These are phyloP conservation scores for Cercophora sp. DNA, from an alignment of 495 filamentous ascomycete genomes.

Conservation along the genomic window DNA sequence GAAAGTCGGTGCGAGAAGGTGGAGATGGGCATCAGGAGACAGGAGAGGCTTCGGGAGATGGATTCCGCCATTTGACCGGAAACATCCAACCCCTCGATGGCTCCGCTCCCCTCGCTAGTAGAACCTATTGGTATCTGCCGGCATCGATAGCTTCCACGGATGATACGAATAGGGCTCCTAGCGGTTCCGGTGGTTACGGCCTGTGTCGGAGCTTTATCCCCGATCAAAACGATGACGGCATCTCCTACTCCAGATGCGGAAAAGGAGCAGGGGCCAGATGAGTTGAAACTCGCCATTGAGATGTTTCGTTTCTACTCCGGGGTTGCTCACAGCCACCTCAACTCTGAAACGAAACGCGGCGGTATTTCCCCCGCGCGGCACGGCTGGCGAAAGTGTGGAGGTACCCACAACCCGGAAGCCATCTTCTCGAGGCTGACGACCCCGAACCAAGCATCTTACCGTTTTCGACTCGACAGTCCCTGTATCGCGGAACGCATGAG, in stretches of 20 bases:
- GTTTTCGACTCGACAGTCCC: background rate
- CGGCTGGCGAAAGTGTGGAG: background rate
- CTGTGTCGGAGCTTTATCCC: too few species aligned
- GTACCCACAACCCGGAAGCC: constrained; percentile 7
- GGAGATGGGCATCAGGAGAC: constrained; percentile 61
- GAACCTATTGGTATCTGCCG: too few species aligned
- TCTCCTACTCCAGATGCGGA: background rate
- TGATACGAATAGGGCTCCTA: too few species aligned
- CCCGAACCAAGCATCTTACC: background rate
- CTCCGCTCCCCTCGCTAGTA: too few species aligned
- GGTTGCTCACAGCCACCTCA: background rate
- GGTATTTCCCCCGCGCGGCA: background rate
- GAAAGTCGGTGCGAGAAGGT: constrained; percentile 64
- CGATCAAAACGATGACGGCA: too few species aligned
- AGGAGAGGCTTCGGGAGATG: constrained; percentile 41
- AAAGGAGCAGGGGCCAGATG: background rate
- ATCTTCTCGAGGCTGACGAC: background rate
- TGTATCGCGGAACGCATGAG: constrained; percentile 3
- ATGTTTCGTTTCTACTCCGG: constrained; percentile 12
- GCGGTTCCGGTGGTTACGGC: too few species aligned
- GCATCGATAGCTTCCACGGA: too few species aligned
- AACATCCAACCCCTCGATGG: too few species aligned
- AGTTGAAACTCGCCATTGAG: constrained; percentile 5
- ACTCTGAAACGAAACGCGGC: background rate
- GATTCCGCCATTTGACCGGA: constrained; percentile 11